A percentile compares a stretch with the other conserved stretches of the same genome.
Evolutionary conservation across 495 filamentous ascomycete genomes (phyloP).

Genomic region (Talaromyces wortmannii): DNA sequence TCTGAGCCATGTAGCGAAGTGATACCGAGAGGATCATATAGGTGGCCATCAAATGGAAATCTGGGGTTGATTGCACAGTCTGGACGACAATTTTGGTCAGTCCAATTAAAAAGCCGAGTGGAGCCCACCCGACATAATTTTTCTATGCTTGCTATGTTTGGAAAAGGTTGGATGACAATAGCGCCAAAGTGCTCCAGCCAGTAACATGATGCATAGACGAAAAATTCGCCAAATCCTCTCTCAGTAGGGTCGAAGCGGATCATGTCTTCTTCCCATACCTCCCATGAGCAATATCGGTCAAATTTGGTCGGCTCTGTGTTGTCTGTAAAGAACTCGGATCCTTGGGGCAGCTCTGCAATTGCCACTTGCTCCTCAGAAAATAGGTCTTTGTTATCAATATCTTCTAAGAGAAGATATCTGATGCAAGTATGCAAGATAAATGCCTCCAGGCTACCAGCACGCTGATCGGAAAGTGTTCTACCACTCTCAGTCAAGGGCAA

Average conservation of each 20-base stretch:
- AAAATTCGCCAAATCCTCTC: conserved; percentile 17
- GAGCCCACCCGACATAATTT: conserved; percentile 12
- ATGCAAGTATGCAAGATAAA: conserved; percentile 15
- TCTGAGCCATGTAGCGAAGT: conserved; percentile 17
- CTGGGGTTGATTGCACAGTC: conserved; percentile 12
- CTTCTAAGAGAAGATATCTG: conserved; percentile 20
- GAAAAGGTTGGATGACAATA: conserved; percentile 6
- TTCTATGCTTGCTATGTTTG: conserved; percentile 13
- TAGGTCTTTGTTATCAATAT: conserved; percentile 12
- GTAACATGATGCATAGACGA: conserved; percentile 17
- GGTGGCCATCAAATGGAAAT: conserved; percentile 14
- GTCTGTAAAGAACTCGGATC: conserved; percentile 7
- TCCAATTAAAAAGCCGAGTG: conserved; percentile 16
- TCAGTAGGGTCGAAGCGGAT: conserved; percentile 11
- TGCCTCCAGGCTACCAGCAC: conserved; percentile 7
- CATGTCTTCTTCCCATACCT: conserved; percentile 16
- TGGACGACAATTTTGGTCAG: conserved; percentile 17
- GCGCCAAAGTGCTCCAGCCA: conserved; percentile 13
- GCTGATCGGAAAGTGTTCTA: conserved; percentile 1
- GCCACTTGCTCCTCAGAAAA: conserved; percentile 14
- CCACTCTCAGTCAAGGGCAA: conserved; percentile 1
- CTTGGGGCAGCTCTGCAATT: conserved; percentile 14
- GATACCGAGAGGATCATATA: conserved; percentile 20
- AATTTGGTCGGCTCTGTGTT: conserved; percentile 7
- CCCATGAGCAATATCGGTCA: conserved; percentile 15